Conservation (phyloP, 164 flowering plant genomes). For the Paratinospora sagittata region DNA sequence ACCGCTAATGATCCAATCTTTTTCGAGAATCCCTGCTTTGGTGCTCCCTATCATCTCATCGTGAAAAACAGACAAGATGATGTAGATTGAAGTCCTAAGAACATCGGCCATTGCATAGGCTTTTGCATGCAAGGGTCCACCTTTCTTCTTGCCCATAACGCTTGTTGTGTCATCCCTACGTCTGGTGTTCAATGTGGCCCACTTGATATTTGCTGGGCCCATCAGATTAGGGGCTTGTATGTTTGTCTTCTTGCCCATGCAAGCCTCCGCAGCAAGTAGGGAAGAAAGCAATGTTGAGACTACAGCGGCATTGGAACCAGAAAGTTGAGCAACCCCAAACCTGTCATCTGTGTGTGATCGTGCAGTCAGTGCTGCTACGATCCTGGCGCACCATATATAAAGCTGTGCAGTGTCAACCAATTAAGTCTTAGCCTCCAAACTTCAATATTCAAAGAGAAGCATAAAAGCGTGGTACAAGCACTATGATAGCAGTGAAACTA, state of each 20-base stretch:
- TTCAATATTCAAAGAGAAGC: neutral
- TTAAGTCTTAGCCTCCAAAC: conserved; percentile 3
- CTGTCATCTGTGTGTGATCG: conserved; percentile 74
- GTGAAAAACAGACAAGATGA: conserved; percentile 60
- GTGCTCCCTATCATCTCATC: conserved; percentile 59
- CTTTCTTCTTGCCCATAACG: conserved; percentile 38
- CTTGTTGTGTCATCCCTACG: conserved; percentile 37
- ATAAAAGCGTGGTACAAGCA: neutral
- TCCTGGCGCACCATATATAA: conserved; percentile 69
- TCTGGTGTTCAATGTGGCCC: conserved; percentile 50
- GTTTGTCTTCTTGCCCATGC: conserved; percentile 83
- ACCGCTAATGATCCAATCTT: conserved; percentile 58
- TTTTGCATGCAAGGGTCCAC: conserved; percentile 43
- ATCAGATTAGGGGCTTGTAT: conserved; percentile 46
- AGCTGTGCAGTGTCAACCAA: conserved; percentile 41
- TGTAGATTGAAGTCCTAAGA: conserved; percentile 66
- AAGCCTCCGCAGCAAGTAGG: conserved; percentile 74
- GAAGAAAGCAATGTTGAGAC: conserved; percentile 67
- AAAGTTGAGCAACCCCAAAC: conserved; percentile 86
- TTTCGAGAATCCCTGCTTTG: conserved; percentile 61
- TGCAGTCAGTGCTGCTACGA: conserved; percentile 60
- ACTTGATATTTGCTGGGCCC: conserved; percentile 69
- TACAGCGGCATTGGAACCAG: conserved; percentile 75
- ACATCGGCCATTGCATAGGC: conserved; percentile 83
- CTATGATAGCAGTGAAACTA: neutral